Conservation (phyloP, 306 rosid species). For the Corylus heterophylla region DNA sequence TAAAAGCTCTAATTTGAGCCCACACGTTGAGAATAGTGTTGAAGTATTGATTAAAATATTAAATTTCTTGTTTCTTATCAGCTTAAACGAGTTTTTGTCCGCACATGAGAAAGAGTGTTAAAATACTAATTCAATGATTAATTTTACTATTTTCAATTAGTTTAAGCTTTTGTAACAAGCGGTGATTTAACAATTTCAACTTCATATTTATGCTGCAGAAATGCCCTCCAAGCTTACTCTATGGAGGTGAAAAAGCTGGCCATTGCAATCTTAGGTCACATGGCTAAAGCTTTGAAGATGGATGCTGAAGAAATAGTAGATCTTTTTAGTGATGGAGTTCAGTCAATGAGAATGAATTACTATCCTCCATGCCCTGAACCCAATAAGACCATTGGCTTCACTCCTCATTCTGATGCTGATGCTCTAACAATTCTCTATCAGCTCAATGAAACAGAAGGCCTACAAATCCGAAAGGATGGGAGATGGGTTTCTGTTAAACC, state of each 20-base stretch:
- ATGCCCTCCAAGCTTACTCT: constrained; percentile 24
- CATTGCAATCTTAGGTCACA: constrained; percentile 5
- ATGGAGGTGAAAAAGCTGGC: constrained; percentile 20
- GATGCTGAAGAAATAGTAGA: constrained; percentile 21
- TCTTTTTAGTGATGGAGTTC: constrained; percentile 21
- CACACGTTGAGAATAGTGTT: no score
- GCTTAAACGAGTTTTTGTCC: no score
- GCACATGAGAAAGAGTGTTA: no score
- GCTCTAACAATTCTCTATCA: constrained; percentile 40
- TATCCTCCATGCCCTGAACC: constrained; percentile 47
- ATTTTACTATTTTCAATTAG: no score
- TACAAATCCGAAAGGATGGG: constrained; percentile 42
- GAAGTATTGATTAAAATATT: no score
- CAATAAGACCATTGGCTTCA: constrained; percentile 34
- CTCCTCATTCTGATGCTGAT: constrained; percentile 32
- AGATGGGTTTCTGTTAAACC: constrained; percentile 46
- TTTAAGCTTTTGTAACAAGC: no score
- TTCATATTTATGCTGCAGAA: constrained; percentile 5
- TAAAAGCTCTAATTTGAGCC: background rate
- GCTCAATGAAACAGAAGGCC: constrained; percentile 43
- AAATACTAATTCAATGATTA: no score
- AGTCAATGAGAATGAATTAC: constrained; percentile 39
- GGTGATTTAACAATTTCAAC: no score
- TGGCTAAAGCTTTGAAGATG: constrained; percentile 31
- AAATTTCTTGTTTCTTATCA: no score